A percentile compares a stretch with the other conserved stretches of the same genome.
These are phyloP conservation scores for Fusarium camptoceras DNA, from an alignment of 2,329 filamentous ascomycete genomes.

Conservation along the genomic window DNA sequence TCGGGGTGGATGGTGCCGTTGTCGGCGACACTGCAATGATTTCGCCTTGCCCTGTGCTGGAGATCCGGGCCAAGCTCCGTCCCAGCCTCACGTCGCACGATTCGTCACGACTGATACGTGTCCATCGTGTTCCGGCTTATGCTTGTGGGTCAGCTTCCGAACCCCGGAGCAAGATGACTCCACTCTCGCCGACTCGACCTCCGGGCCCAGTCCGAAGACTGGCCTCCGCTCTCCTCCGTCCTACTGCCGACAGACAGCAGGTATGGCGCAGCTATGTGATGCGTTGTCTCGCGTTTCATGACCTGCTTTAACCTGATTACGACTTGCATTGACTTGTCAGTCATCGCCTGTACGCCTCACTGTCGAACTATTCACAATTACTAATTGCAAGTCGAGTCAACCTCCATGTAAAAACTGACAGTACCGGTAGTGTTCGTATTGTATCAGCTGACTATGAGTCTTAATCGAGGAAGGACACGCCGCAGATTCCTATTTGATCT, in stretches of 20 bases:
- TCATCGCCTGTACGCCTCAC: not conserved
- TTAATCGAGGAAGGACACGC: conserved; percentile 31
- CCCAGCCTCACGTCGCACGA: conserved; percentile 13
- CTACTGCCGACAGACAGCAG: conserved; percentile 11
- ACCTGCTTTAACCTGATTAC: not conserved
- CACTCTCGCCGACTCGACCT: conserved; percentile 34
- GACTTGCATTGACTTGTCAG: not conserved
- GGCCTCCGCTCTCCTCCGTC: conserved; percentile 28
- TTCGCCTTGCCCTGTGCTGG: conserved; percentile 9
- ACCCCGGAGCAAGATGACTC: conserved; percentile 29
- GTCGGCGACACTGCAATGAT: conserved; percentile 23
- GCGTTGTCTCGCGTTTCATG: not conserved
- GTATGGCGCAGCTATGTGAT: not conserved
- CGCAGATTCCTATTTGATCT: conserved; percentile 33
- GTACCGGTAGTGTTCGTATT: conserved; percentile 10
- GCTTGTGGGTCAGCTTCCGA: conserved; percentile 20
- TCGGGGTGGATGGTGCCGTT: conserved; percentile 13
- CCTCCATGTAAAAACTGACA: not conserved
- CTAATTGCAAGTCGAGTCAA: conserved; percentile 15
- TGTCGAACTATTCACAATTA: not conserved
- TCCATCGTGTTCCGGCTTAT: conserved; percentile 21
- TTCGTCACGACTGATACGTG: conserved; percentile 34
- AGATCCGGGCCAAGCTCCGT: conserved; percentile 33
- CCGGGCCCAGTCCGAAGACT: conserved; percentile 22
- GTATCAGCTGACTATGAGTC: conserved; percentile 29